Conservation (phyloP, 495 filamentous ascomycete species). For the Penicillium bovifimosum region DNA sequence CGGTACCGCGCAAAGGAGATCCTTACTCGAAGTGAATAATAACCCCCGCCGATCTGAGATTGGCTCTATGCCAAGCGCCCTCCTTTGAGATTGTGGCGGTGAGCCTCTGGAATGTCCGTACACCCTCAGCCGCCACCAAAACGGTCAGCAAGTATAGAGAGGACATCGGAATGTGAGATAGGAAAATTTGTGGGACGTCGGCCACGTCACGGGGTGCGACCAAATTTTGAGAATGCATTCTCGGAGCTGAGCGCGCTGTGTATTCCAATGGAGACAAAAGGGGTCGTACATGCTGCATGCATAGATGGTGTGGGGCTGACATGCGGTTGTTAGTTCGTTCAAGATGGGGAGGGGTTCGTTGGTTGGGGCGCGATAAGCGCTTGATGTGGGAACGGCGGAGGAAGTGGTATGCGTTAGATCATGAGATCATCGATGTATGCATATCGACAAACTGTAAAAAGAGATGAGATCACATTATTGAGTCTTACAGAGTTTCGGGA, state of each 20-base stretch:
- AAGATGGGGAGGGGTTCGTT: background rate
- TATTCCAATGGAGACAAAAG: background rate
- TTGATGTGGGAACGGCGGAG: background rate
- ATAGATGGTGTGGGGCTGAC: background rate
- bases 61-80: background rate
- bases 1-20: background rate
- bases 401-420: background rate
- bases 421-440: no score
- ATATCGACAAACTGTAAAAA: no score
- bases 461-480: background rate
- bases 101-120: conserved; percentile 2
- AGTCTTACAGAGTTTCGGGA: background rate
- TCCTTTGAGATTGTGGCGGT: conserved; percentile 12
- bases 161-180: background rate
- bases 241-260: background rate
- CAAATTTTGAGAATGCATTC: background rate
- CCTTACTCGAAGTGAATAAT: conserved; percentile 7
- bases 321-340: background rate
- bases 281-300: background rate
- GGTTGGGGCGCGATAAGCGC: conserved; percentile 6
- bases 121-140: background rate
- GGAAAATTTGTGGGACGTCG: background rate
- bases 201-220: background rate
- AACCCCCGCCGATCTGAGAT: conserved; percentile 14
- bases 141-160: background rate